phyloP scores from a whole-genome alignment of 257 asterid genomes.

The Nicotiana benthamiana region DNA sequence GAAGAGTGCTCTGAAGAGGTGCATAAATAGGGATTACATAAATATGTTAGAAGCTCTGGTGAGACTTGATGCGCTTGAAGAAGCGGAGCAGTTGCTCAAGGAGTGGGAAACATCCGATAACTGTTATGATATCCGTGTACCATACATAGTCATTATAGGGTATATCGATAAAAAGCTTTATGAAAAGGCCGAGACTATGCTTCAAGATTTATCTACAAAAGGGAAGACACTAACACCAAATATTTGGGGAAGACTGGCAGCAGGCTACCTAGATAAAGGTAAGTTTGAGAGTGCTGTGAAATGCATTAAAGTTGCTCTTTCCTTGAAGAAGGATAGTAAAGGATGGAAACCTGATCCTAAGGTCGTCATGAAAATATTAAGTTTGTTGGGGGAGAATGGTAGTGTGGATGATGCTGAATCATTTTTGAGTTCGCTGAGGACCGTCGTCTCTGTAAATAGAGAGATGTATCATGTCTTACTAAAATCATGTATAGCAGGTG shows the following conservation, averaged over 20 bases:
- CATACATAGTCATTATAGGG: conserved; percentile 39
- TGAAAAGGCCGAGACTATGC: conserved; percentile 55
- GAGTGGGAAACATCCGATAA: conserved; percentile 77
- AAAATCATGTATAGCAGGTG: conserved; percentile 22
- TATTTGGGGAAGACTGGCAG: conserved; percentile 50
- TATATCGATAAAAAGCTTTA: conserved; percentile 38
- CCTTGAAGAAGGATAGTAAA: conserved; percentile 21
- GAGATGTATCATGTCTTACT: conserved; percentile 35
- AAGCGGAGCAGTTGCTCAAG: conserved; percentile 50
- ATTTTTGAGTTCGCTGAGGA: conserved; percentile 29
- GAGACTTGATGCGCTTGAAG: conserved; percentile 56
- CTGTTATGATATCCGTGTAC: conserved; percentile 60
- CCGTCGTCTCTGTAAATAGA: conserved; percentile 19
- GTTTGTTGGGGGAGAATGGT: conserved; percentile 37
- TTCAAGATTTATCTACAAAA: conserved; percentile 28
- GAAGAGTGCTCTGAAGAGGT: conserved; percentile 41
- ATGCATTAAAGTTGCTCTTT: conserved; percentile 39
- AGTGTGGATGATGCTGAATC: conserved; percentile 25
- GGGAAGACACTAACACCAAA: conserved; percentile 32
- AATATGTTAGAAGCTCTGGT: conserved; percentile 54
- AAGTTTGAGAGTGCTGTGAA: conserved; percentile 36
- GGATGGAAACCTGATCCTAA: conserved; percentile 31
- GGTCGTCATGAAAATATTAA: conserved; percentile 23
- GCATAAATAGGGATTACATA: conserved; percentile 55
- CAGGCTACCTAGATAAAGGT: conserved; percentile 50